Evolutionary conservation across 108 stramenopile genomes (phyloP), one percentile per base, ranked within the genome.

Genomic region (Cylindrotheca closterium): DNA sequence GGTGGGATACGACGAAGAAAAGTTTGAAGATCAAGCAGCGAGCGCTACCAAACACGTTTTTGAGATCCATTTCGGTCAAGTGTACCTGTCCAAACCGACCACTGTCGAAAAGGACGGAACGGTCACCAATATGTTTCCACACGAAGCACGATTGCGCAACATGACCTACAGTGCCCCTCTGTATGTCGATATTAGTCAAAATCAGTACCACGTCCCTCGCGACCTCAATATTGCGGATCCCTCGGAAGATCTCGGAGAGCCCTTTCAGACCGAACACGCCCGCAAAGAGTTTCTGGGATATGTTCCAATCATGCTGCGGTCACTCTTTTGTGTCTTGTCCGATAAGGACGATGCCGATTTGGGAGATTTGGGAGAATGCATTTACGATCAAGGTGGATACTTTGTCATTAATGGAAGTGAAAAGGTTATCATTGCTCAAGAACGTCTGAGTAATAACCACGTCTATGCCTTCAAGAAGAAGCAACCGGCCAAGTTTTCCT

Each of bases 301-400:
- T 64, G 95, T 99, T 31, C 99, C 99, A 53, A 97, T 99, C 76
- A 99, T 99, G 99, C 67, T 99, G 26, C 70, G 94, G 54, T 89
- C 84, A 46, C 67, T 87, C 18, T 97, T 92, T 86, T 99, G 99
- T 67, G 96, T 96, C 0, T 66, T 99, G 54, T 81, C 84, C 55
- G 94, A 96, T 60, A 94, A 94, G 75, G 89, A 88, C 57, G 97
- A 98, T 79, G 83, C 84, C n/a, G 95, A 98, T 67, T 79, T 98
- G 55, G 84, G 89, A 22, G 96, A 99, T 73, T 78, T 98, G 67
- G 96, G 96, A 51, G 99, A 99, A 74, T 99, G 99, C 74, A 96
- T 97, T 64, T 99, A 95, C 70, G 99, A 99, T 77, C 98, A 98
- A 80, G 99, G 99, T 25, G 99, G 99, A 17, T 99, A 99, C 82